Evolutionary conservation across 495 filamentous ascomycete genomes (phyloP), one percentile per base, ranked within the genome.

Genomic region (Tetracladium setigerum): DNA sequence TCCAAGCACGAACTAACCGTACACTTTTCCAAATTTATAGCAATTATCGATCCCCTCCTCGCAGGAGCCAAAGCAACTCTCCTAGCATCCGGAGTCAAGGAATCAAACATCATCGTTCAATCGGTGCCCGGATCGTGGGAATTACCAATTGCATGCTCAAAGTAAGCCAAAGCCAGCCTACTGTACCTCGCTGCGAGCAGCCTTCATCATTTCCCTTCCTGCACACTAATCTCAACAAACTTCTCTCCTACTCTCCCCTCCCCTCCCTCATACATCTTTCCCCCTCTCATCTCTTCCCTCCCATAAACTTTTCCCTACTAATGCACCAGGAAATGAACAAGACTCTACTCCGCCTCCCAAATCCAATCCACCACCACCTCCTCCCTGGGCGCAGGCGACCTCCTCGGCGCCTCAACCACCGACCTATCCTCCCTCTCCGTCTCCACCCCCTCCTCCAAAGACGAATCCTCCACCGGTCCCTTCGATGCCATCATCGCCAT

Each of bases 401-500:
- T 96, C 9, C 77, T 89, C 38, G 83, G 83, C 53, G 22, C 41
- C 27, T 82, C 82, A 2, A 81, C 82, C 7, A 66, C 75, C 15
- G 84, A 89, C 59, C 69, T 88, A 17, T 66, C 67, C 7, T 17
- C 45, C 43, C 51, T 46, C 30, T 46, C 55, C 18, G 11, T 43
- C 18, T 13, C n/a, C 17, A n/a, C n/a, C n/a, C 5, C 27, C 2
- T 32, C 47, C 8, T 22, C 31, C 2, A 11, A 44, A 4, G 32
- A 46, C 6, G 34, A 41, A 24, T 19, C 50, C 17, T 55, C 65
- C 2, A 49, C 66, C 17, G 44, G 57, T 1, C 73, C 67, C 44
- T 96, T 96, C 62, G 89, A 96, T 61, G 90, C 94, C 32, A 78
- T 97, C 40, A 87, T 98, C 49, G 89, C 92, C 46, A 89, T 98